Evolutionary conservation across 2,329 filamentous ascomycete genomes (phyloP).

Genomic region (Cercospora berteroae): DNA sequence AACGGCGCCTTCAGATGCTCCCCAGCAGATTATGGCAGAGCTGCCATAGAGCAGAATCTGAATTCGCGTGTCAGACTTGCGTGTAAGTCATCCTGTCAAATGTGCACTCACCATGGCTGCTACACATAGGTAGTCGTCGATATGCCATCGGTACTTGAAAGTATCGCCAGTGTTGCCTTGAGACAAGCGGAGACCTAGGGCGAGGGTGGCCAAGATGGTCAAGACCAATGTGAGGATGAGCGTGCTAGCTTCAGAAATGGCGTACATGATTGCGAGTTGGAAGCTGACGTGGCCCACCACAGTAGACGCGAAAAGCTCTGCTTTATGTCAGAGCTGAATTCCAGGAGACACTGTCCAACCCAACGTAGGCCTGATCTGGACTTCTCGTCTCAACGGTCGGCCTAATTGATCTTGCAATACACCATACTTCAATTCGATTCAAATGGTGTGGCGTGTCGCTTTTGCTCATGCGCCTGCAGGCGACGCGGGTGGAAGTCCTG

Average conservation of each 20-base stretch:
- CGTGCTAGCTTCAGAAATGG: slow-evolving; percentile 16
- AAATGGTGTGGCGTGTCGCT: background rate
- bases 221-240: slow-evolving; percentile 14
- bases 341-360: background rate
- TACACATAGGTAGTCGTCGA: slow-evolving; percentile 18
- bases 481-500: background rate
- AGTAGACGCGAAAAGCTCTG: background rate
- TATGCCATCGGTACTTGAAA: slow-evolving; percentile 8
- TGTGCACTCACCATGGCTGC: slow-evolving; percentile 12
- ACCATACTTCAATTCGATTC: background rate
- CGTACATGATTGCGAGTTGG: slow-evolving; percentile 12
- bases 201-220: slow-evolving; percentile 15
- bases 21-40: slow-evolving; percentile 16
- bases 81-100: background rate
- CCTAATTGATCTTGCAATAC: background rate
- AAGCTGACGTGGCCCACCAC: background rate
- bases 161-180: slow-evolving; percentile 15
- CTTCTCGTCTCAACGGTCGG: background rate
- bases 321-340: background rate
- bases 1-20: slow-evolving; percentile 11
- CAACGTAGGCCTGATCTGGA: background rate
- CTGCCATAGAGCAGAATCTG: slow-evolving; percentile 16
- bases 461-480: background rate
- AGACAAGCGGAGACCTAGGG: slow-evolving; percentile 11
- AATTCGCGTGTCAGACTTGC: background rate